Conservation (phyloP, 2,329 filamentous ascomycete species). For the Camptophora hylomeconis region DNA sequence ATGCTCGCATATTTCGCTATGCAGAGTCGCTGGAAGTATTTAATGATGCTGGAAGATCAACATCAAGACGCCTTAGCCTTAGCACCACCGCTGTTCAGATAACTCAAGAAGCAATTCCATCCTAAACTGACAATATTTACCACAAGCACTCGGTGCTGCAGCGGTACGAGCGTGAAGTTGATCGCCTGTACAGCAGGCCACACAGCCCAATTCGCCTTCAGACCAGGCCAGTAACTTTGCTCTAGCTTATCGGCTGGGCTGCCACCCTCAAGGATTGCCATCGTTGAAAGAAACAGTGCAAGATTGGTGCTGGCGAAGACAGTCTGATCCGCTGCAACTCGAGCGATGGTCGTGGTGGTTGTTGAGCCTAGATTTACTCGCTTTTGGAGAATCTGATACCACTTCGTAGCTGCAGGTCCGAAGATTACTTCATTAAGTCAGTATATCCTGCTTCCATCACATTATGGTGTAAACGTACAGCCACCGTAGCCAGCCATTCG, state of each 20-base stretch:
- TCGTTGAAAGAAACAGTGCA: conserved; percentile 65
- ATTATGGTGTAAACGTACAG: conserved; percentile 21
- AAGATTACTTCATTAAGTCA: conserved; percentile 51
- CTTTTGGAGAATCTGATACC: conserved; percentile 69
- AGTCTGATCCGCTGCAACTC: conserved; percentile 68
- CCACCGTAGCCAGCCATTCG: conserved; percentile 38
- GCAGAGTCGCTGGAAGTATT: no score
- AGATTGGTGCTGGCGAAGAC: conserved; percentile 78
- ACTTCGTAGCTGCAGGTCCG: conserved; percentile 74
- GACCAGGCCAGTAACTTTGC: conserved; percentile 55
- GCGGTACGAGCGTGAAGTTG: conserved; percentile 79
- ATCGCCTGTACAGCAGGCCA: conserved; percentile 76
- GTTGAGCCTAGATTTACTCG: conserved; percentile 52
- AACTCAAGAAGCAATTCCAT: conserved; percentile 47
- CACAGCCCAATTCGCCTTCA: conserved; percentile 73
- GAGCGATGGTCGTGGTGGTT: conserved; percentile 59
- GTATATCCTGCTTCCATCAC: not conserved
- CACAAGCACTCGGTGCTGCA: conserved; percentile 70
- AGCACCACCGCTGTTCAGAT: conserved; percentile 43
- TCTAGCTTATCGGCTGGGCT: conserved; percentile 56
- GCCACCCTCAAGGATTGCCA: conserved; percentile 68
- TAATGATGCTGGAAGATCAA: no score
- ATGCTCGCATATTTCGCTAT: no score
- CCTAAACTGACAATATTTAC: conserved; percentile 69
- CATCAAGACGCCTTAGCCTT: conserved; percentile 18